Evolutionary conservation across 2,329 filamentous ascomycete species (phyloP).

Genomic region (Myriosclerotinia scirpicola): DNA sequence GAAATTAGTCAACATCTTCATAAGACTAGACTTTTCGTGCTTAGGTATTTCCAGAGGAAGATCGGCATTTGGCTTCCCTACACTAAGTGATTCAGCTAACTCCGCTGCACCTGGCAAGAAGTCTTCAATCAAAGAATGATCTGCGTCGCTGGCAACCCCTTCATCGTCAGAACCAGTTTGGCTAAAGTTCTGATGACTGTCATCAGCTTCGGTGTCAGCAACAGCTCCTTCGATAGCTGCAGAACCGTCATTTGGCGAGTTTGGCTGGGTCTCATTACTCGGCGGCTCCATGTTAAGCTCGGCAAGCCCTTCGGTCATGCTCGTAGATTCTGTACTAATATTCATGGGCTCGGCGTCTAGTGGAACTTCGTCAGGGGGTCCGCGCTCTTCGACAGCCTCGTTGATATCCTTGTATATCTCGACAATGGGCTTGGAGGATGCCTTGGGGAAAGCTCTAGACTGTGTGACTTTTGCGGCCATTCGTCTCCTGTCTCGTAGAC

Average conservation of each 20-base stretch:
- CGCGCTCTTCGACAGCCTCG: slow-evolving; percentile 83
- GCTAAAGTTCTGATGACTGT: slow-evolving; percentile 49
- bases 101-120: slow-evolving; percentile 63
- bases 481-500: slow-evolving; percentile 80
- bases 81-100: slow-evolving; percentile 58
- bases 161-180: slow-evolving; percentile 69
- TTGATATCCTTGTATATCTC: slow-evolving; percentile 94
- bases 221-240: slow-evolving; percentile 37
- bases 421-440: slow-evolving; percentile 92
- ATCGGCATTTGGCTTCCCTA: slow-evolving; percentile 55
- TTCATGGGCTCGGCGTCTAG: slow-evolving; percentile 35
- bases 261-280: slow-evolving; percentile 27
- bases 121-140: slow-evolving; percentile 68
- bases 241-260: slow-evolving; percentile 38
- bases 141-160: slow-evolving; percentile 67
- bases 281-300: slow-evolving; percentile 32
- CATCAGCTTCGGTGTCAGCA: slow-evolving; percentile 45
- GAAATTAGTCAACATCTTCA: slow-evolving; percentile 96
- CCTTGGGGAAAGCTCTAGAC: slow-evolving; percentile 82
- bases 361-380: slow-evolving; percentile 58
- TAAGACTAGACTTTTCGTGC: slow-evolving; percentile 87
- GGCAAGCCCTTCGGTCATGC: slow-evolving; percentile 39
- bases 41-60: slow-evolving; percentile 76
- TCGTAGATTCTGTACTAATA: slow-evolving; percentile 37
- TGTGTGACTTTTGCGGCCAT: slow-evolving; percentile 72